Percentiles rank a stretch among this genome's conserved stretches.
Conservation (phyloP, 2,329 filamentous ascomycete genomes). For the Fusarium multiceps region DNA sequence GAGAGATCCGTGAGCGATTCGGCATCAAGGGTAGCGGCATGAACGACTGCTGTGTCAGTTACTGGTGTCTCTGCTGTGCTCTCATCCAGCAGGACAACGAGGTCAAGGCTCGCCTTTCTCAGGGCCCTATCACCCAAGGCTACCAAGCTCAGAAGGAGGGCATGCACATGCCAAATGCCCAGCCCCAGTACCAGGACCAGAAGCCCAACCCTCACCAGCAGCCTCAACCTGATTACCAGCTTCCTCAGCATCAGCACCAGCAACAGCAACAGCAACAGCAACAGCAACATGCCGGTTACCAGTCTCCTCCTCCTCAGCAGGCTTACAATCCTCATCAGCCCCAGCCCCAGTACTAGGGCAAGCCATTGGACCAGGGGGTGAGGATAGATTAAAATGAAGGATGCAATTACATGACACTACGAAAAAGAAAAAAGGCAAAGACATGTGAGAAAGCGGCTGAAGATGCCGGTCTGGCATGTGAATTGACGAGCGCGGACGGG, state of each 20-base stretch:
- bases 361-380: neutral
- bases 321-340: constrained; percentile 43
- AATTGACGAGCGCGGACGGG: constrained; percentile 21
- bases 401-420: constrained; percentile 11
- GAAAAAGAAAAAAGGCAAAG: neutral
- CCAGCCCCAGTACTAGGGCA: constrained; percentile 39
- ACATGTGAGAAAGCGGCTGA: constrained; percentile 1
- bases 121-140: constrained; percentile 47
- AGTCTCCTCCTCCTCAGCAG: constrained; percentile 40
- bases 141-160: constrained; percentile 54
- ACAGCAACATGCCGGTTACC: constrained; percentile 22
- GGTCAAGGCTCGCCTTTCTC: constrained; percentile 49
- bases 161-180: constrained; percentile 51
- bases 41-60: constrained; percentile 64
- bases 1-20: constrained; percentile 64
- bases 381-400: neutral
- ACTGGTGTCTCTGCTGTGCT: constrained; percentile 67
- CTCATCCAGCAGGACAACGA: constrained; percentile 70
- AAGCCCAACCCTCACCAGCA: constrained; percentile 28
- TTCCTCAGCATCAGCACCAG: constrained; percentile 32
- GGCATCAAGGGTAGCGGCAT: constrained; percentile 62
- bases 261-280: neutral
- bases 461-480: constrained; percentile 3
- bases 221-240: constrained; percentile 34
- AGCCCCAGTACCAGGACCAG: constrained; percentile 17